Percentiles rank a stretch among this genome's conserved stretches.
Conservation (phyloP, 2,329 filamentous ascomycete genomes). For the Nothopassalora personata region DNA sequence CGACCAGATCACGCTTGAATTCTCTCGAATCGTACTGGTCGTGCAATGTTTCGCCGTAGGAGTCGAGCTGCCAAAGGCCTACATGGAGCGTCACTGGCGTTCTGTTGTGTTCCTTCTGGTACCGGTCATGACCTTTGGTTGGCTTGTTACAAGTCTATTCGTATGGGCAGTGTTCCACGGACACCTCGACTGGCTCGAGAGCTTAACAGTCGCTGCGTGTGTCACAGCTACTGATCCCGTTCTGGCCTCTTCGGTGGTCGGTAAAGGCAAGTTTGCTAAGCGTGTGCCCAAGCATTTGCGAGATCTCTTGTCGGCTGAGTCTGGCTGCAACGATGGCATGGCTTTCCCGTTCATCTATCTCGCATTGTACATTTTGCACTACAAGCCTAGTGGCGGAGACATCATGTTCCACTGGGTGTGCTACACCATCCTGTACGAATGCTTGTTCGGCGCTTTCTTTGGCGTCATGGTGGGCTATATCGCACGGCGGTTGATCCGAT, state of each 20-base stretch:
- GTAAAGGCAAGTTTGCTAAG: conserved; percentile 98
- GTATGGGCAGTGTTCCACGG: conserved; percentile 82
- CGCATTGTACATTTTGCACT: conserved; percentile 81
- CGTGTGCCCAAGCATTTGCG: conserved; percentile 94
- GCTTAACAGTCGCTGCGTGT: conserved; percentile 80
- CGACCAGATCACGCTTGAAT: conserved; percentile 82
- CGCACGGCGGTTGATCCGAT: conserved; percentile 84
- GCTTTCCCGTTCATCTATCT: conserved; percentile 97
- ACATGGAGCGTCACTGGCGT: conserved; percentile 97
- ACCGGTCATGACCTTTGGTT: conserved; percentile 96
- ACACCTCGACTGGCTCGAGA: conserved; percentile 80
- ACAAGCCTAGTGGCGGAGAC: conserved; percentile 60
- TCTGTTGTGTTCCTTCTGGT: conserved; percentile 83
- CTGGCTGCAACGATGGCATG: conserved; percentile 99
- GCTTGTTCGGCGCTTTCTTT: conserved; percentile 83
- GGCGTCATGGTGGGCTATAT: conserved; percentile 85
- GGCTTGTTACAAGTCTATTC: conserved; percentile 86
- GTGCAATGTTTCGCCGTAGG: conserved; percentile 91
- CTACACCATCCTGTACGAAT: conserved; percentile 88
- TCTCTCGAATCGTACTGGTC: conserved; percentile 81
- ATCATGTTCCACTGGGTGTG: conserved; percentile 85
- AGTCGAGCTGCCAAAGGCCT: conserved; percentile 83
- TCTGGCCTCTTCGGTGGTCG: conserved; percentile 92
- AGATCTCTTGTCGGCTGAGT: conserved; percentile 91
- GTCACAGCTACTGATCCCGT: conserved; percentile 97